Evolutionary conservation across 305 asterid species (phyloP).

Genomic region (Solanum hybrid): DNA sequence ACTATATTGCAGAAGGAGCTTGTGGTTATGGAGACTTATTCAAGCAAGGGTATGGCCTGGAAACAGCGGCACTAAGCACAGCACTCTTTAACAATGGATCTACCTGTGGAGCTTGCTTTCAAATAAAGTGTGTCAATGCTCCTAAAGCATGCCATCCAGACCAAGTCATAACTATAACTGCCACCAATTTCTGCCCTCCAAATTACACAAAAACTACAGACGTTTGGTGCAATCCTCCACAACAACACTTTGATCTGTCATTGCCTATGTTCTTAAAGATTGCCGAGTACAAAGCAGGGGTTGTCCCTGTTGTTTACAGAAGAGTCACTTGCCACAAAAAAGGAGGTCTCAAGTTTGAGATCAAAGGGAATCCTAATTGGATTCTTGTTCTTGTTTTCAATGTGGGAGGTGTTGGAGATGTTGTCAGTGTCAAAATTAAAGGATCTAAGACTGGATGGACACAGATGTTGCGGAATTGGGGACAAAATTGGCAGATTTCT

Average conservation of each 20-base stretch:
- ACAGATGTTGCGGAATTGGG: conserved; percentile 30
- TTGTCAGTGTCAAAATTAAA: conserved; percentile 11
- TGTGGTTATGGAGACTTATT: conserved; percentile 26
- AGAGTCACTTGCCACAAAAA: conserved; percentile 20
- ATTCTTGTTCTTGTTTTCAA: conserved; percentile 18
- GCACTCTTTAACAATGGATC: conserved; percentile 24
- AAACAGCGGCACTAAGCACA: conserved; percentile 33
- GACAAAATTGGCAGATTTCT: conserved; percentile 24
- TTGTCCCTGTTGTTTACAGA: conserved; percentile 25
- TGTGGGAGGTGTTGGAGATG: conserved; percentile 38
- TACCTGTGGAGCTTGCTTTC: conserved; percentile 37
- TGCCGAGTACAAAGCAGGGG: conserved; percentile 25
- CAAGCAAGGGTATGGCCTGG: conserved; percentile 23
- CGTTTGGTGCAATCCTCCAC: conserved; percentile 32
- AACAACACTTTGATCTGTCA: conserved; percentile 28
- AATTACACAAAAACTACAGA: conserved; percentile 12
- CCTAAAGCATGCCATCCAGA: conserved; percentile 18
- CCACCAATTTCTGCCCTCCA: conserved; percentile 37
- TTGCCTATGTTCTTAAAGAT: conserved; percentile 23
- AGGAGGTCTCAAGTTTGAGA: conserved; percentile 29
- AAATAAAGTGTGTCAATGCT: conserved; percentile 19
- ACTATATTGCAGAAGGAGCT: conserved; percentile 23
- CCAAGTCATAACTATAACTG: conserved; percentile 19
- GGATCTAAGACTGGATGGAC: conserved; percentile 18
- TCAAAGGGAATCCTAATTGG: conserved; percentile 21